Conservation (phyloP, 305 asterid species). For the Andrographis paniculata region DNA sequence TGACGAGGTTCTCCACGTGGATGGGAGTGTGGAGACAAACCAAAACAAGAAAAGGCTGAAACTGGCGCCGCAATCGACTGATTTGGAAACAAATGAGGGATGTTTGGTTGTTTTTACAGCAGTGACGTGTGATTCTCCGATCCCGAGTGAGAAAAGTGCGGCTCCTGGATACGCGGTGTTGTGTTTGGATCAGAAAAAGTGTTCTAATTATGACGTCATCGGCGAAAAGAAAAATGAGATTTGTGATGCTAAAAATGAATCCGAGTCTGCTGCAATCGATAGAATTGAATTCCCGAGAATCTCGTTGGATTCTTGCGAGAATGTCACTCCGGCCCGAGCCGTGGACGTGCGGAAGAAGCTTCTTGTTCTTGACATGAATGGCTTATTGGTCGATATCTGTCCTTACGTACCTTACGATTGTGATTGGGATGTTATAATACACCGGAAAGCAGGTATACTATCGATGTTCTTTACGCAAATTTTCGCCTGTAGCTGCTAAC, state of each 20-base stretch:
- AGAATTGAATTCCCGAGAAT: too few relatives aligned
- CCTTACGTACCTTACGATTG: constrained; percentile 36
- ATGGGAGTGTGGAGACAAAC: neutral
- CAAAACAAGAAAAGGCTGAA: neutral
- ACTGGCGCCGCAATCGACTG: neutral
- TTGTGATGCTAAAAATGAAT: too few relatives aligned
- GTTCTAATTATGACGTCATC: too few relatives aligned
- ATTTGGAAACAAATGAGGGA: neutral
- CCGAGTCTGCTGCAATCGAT: too few relatives aligned
- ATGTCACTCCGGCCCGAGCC: too few relatives aligned
- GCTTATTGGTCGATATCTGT: constrained; percentile 64
- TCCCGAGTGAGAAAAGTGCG: neutral
- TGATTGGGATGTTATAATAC: constrained; percentile 43
- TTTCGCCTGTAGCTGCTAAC: neutral
- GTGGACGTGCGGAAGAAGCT: constrained; percentile 59
- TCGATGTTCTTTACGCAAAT: neutral
- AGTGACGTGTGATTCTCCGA: too few relatives aligned
- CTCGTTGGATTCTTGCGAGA: too few relatives aligned
- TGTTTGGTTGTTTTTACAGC: too few relatives aligned
- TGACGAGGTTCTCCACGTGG: neutral
- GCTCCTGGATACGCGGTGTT: too few relatives aligned
- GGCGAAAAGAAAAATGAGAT: too few relatives aligned
- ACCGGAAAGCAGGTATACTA: constrained; percentile 57
- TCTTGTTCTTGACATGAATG: constrained; percentile 89
- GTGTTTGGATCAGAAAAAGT: too few relatives aligned